Evolutionary conservation across 2,329 filamentous ascomycete species (phyloP).

Genomic region (Thelonectria rubi): DNA sequence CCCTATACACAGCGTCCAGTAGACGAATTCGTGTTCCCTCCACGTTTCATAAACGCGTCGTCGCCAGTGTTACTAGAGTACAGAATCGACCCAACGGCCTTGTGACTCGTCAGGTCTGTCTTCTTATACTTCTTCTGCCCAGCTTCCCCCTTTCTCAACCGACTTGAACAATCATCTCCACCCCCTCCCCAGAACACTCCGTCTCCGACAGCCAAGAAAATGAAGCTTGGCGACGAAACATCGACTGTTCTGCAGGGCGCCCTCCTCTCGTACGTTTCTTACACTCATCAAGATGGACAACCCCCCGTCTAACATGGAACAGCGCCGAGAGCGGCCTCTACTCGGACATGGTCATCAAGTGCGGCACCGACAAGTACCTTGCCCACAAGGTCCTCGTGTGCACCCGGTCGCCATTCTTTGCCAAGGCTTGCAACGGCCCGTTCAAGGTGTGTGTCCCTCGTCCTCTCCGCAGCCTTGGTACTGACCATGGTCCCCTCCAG

Average conservation of each 20-base stretch:
- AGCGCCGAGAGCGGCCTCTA: slow-evolving; percentile 17
- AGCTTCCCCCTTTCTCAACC: no score
- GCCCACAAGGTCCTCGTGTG: slow-evolving; percentile 23
- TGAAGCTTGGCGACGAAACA: not conserved
- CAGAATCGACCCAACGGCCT: no score
- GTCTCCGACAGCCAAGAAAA: not conserved
- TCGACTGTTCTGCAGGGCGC: slow-evolving; percentile 6
- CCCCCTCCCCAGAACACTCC: no score
- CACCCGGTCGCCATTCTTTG: slow-evolving; percentile 20
- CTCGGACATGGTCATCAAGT: slow-evolving; percentile 20
- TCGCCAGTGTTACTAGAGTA: no score
- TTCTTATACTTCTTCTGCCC: no score
- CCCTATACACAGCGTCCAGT: no score
- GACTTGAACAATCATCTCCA: no score
- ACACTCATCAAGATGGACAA: no score
- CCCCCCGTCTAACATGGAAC: not conserved
- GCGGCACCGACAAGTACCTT: slow-evolving; percentile 19
- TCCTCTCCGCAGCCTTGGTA: not conserved
- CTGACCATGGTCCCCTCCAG: not conserved
- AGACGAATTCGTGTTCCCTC: no score
- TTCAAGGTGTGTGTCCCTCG: not conserved
- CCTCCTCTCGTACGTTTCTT: not conserved
- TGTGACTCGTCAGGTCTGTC: no score
- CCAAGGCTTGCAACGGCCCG: slow-evolving; percentile 6
- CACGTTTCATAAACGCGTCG: no score